These are phyloP conservation scores for Meyerozyma carpophila DNA, from an alignment of 1,139 yeast species.

Conservation along the genomic window DNA sequence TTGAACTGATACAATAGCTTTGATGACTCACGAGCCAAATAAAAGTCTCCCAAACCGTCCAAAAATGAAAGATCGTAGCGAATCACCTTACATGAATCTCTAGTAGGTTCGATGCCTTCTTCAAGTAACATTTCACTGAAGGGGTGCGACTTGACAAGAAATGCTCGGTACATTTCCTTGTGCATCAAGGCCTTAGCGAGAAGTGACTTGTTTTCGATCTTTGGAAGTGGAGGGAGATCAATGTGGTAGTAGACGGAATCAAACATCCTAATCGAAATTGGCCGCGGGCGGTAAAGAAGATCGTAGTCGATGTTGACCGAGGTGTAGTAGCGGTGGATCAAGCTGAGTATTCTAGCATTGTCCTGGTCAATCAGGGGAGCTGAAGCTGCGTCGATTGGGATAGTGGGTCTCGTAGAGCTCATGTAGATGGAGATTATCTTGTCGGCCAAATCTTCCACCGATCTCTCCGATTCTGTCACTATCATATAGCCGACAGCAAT, in stretches of 20 bases:
- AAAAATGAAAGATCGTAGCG: conserved; percentile 37
- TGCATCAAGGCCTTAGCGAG: conserved; percentile 37
- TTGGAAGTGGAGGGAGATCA: conserved; percentile 32
- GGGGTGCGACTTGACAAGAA: conserved; percentile 24
- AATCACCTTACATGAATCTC: conserved; percentile 19
- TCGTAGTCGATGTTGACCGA: conserved; percentile 17
- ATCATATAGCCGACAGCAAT: conserved; percentile 34
- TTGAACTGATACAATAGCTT: conserved; percentile 28
- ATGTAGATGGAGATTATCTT: conserved; percentile 28
- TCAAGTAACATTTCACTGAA: conserved; percentile 20
- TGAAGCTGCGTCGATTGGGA: conserved; percentile 3
- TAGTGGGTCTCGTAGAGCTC: conserved; percentile 11
- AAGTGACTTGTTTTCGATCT: conserved; percentile 23
- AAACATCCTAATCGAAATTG: conserved; percentile 20
- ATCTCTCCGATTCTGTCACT: conserved; percentile 18
- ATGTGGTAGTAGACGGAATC: conserved; percentile 21
- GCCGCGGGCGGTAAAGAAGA: conserved; percentile 13
- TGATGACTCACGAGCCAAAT: conserved; percentile 35
- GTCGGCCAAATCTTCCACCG: conserved; percentile 25
- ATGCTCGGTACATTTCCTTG: conserved; percentile 33
- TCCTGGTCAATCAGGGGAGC: conserved; percentile 9
- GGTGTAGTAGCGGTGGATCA: conserved; percentile 19
- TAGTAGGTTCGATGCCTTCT: conserved; percentile 14
- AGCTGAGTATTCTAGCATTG: conserved; percentile 5
- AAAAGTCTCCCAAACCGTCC: conserved; percentile 43